Base-by-base conservation (phyloP, 371 early-diverging fungal species). In the Thermomucor indicae-seudaticae region DNA sequence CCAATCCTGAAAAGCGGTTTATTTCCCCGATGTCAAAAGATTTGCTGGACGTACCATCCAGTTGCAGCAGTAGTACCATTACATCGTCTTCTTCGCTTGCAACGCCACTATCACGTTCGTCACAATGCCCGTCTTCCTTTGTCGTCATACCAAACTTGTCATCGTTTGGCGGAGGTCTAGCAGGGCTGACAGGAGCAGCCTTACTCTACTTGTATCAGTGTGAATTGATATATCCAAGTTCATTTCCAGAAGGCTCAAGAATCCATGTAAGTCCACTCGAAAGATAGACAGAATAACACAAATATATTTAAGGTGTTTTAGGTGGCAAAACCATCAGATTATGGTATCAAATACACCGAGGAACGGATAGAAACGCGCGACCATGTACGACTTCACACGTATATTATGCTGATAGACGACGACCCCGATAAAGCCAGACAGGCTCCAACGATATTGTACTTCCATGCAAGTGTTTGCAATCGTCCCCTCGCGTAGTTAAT, bases 351-450 rank as follows among this genome's bases (percentile, higher is more conserved):
- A 16, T 79, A 85, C 25, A 90, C 74, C 46, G 93, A 96, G 47
- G 89, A 87, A 16, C 65, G 92, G 19, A 65, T 97, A 24, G 72
- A 60, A 30, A 91, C 96, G 17, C 68, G 78, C 17, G 97, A 96
- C 68, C 80, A 80, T 31, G 83, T 93, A 39, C 58, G 72, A 41
- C 70, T 97, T 42, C 78, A 78, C 34, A 89, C 84, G 0, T 96
- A 91, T 67, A 62, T 89, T 32, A 89, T 94, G 70, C 75, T 79
- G 50, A 75, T 80, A 34, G 61, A 63, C 3, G 65, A 66, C 23
- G 70, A 74, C 28, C 72, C 77, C 47, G 78, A 74, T 7, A 68
- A 72, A 29, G 78, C 81, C 2, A 78, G 67, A 44, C 56, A 63
- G 11, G 80, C 85, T 24, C 83, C 89, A 24, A 91, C 95, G 0